Conservation (phyloP, 164 flowering plant genomes). For the Vitis cinerea region DNA sequence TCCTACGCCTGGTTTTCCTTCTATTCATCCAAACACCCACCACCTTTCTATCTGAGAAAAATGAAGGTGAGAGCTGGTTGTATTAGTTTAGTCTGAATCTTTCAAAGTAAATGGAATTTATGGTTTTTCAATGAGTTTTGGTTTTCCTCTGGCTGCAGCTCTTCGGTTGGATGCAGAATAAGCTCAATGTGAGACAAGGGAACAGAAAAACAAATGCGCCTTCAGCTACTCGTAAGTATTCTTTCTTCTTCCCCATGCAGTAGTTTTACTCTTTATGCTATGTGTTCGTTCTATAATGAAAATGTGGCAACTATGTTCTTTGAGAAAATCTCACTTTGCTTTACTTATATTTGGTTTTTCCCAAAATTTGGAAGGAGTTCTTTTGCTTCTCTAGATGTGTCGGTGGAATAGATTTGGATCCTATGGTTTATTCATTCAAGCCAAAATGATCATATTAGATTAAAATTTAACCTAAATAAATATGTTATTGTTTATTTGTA, state of each 20-base stretch:
- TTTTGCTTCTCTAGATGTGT: too few species aligned
- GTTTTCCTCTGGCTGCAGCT: constrained; percentile 33
- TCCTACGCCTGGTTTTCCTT: background rate
- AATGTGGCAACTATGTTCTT: too few species aligned
- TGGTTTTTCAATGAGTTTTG: background rate
- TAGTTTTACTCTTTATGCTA: background rate
- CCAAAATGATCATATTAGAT: too few species aligned
- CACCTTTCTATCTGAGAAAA: background rate
- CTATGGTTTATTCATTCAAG: too few species aligned
- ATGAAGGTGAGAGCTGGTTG: constrained; percentile 23
- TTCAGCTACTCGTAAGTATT: constrained; percentile 21
- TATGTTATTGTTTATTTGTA: too few species aligned
- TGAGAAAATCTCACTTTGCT: too few species aligned
- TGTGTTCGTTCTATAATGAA: background rate
- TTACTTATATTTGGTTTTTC: too few species aligned
- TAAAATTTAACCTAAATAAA: too few species aligned
- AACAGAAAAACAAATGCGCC: constrained; percentile 14
- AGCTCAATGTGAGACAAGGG: constrained; percentile 35
- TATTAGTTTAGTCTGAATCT: background rate
- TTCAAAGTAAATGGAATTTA: background rate
- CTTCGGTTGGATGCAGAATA: constrained; percentile 48
- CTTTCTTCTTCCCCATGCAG: background rate
- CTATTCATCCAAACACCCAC: background rate
- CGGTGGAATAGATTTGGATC: too few species aligned
- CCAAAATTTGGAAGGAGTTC: too few species aligned